phyloP scores from a whole-genome alignment of 768 basidiomycete genomes.

The Termitomyces sp. region DNA sequence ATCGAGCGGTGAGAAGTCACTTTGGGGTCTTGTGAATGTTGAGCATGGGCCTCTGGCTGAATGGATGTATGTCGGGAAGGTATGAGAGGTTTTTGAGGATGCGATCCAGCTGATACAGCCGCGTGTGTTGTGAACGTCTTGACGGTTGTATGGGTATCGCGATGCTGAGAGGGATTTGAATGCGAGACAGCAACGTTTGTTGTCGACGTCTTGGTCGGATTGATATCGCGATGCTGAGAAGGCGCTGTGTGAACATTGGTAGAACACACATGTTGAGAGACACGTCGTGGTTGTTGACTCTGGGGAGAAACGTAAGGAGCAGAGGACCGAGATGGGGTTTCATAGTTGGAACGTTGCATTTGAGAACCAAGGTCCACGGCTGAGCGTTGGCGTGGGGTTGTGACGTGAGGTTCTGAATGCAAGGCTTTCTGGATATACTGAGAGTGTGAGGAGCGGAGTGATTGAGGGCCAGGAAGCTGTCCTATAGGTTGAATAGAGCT shows the following conservation, averaged over 20 bases:
- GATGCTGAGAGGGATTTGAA: not conserved
- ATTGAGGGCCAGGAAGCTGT: not conserved
- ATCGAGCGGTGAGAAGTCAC: not conserved
- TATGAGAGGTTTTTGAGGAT: not conserved
- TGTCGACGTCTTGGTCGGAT: not conserved
- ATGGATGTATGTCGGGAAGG: not conserved
- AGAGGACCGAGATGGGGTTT: not conserved
- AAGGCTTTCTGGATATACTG: not conserved
- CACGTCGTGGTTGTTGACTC: not conserved
- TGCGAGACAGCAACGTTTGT: not conserved
- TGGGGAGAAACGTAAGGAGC: not conserved
- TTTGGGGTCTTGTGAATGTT: not conserved
- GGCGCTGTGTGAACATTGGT: not conserved
- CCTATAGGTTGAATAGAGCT: not conserved
- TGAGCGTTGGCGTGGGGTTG: not conserved
- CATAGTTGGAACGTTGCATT: not conserved
- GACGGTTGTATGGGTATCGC: not conserved
- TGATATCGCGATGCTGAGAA: not conserved
- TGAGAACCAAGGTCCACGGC: not conserved
- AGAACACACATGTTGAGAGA: not conserved
- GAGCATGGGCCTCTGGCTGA: not conserved
- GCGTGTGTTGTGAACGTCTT: not conserved
- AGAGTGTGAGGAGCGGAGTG: slow-evolving; percentile 1
- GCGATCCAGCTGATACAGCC: not conserved
- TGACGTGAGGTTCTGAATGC: not conserved